Base-by-base conservation (phyloP, 257 asterid species). In the Linderniella brevidens region DNA sequence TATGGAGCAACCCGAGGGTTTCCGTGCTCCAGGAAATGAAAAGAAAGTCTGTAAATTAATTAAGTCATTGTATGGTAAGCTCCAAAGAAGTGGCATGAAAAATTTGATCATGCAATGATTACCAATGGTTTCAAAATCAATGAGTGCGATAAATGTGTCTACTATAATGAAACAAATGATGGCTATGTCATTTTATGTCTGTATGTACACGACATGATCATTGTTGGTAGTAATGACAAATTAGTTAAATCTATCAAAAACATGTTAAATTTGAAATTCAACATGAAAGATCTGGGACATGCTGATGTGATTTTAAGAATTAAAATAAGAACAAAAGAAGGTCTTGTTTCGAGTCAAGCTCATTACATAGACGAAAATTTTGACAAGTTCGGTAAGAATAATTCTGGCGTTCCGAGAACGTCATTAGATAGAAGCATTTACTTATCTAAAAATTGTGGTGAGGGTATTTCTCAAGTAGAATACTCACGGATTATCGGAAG, bases 41-140 rank as follows among this genome's bases (percentile, higher is more conserved):
- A n/a, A n/a, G n/a, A n/a, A n/a, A n/a, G n/a, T n/a, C n/a, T n/a
- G n/a, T n/a, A n/a, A n/a, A n/a, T n/a, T n/a, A n/a, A n/a, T n/a
- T n/a, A n/a, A n/a, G n/a, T 47, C 13, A 13, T 19, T 47, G 51
- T 47, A 47, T 11, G 51, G 7, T 9, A 25, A 25, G 32, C 32
- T 25, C 32, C 32, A 25, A 25, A 25, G 49, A 17, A 44, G 11
- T 44, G 49, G 11, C 49, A 44, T 44, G 19, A 44, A 16, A 17
- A 47, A 18, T 47, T 47, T 18, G 51, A 47, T 18, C n/a, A 47
- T 19, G 51, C 36, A 8, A 47, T 17, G 51, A 19, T 47, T 1
- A 17, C 51, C 16, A 47, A 47, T 0, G 13, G 37, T 15, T 47
- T 47, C 32, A 8, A 47, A 19, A 47, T 40, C 45, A 40, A 40